Base-by-base conservation (phyloP, 768 basidiomycete genomes). In the Kwoniella botswanensis region DNA sequence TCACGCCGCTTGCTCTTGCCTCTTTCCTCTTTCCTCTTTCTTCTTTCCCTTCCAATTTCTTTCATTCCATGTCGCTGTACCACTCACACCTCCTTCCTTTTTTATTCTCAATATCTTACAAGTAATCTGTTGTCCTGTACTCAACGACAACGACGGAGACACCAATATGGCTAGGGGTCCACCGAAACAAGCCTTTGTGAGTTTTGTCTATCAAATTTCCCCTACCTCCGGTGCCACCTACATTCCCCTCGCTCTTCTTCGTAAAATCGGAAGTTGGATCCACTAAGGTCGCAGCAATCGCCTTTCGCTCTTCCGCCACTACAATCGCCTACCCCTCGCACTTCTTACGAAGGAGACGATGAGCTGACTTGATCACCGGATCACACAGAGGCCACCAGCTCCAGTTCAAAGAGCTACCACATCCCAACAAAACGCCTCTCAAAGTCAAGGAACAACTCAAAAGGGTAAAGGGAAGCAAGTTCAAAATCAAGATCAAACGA, bases 111-210 rank as follows among this genome's bases (percentile, higher is more conserved):
- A 1, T 4, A 13, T 12, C 5, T 35, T 35, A 35, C 35, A 6
- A 35, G 35, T 35, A 0, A 35, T 35, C 35, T 35, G 35, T 35
- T 35, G 35, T 35, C 7, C 35, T 35, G 35, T 35, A 35, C 35
- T 35, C 35, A 6, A 35, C 35, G 7, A 35, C 35, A 1, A 35
- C 35, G 6, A 35, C 35, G 35, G 35, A 35, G 35, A 35, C 7
- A 35, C 18, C 65, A 66, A 41, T n/a, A 59, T 59, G 65, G 29
- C 29, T 35, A 13, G 29, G 21, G 43, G 43, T 6, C 61, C 41
- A 22, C 43, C 22, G 10, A 66, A 57, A 46, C 65, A 66, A 21
- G 54, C 53, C 10, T 66, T 66, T 35, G 65, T 66, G 22, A 66
- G 65, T 63, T 9, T 35, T 35, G 6, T 22, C 6, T 29, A 42